These are phyloP conservation scores for Aspergillus mulundensis DNA, from an alignment of 495 filamentous ascomycete genomes.

Conservation along the genomic window DNA sequence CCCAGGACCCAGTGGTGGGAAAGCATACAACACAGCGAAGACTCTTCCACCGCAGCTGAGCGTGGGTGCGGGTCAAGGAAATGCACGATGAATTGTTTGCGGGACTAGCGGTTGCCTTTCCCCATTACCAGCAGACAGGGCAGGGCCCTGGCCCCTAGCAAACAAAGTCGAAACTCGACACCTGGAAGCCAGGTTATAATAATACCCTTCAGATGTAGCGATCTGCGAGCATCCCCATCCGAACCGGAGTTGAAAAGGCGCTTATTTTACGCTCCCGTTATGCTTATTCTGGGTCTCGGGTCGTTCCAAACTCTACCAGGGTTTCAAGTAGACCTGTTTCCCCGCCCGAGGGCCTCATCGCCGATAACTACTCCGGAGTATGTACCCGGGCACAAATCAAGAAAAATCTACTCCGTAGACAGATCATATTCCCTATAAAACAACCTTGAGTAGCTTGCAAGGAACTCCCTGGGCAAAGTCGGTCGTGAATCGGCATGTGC, in stretches of 20 bases:
- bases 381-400: background rate
- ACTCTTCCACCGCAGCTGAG: background rate
- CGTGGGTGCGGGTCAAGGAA: slow-evolving; percentile 14
- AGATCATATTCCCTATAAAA: background rate
- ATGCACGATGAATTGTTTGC: slow-evolving; percentile 29
- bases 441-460: too few relatives aligned
- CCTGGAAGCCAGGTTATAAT: background rate
- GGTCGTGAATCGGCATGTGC: too few relatives aligned
- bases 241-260: slow-evolving; percentile 24
- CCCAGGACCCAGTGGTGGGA: background rate
- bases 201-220: background rate
- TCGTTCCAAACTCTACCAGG: slow-evolving; percentile 7
- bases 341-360: too few relatives aligned
- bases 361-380: background rate
- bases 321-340: background rate
- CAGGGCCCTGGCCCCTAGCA: background rate
- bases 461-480: too few relatives aligned
- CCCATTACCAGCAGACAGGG: slow-evolving; percentile 7
- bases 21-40: background rate
- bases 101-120: slow-evolving; percentile 18
- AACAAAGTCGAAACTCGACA: slow-evolving; percentile 5
- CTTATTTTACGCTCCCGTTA: slow-evolving; percentile 29
- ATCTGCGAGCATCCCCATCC: slow-evolving; percentile 18
- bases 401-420: background rate
- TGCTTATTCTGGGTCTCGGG: slow-evolving; percentile 25